Base-by-base conservation (phyloP, 108 stramenopile genomes). In the Pseudonitzschia multiseries region DNA sequence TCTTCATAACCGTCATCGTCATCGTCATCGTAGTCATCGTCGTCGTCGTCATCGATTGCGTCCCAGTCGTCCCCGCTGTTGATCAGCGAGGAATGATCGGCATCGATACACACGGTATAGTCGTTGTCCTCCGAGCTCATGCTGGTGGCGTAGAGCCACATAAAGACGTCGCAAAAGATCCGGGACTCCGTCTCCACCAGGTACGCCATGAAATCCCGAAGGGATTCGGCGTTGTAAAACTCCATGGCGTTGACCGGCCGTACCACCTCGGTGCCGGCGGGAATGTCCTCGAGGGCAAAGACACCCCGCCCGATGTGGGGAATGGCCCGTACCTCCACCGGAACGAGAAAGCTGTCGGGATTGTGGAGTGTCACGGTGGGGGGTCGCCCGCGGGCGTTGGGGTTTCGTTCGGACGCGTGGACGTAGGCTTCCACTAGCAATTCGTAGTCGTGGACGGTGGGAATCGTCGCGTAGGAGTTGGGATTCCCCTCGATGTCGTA, bases 381-480 rank as follows among this genome's bases (percentile, higher is more conserved):
- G n/a, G 32, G 32, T 4, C n/a, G 14, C 14, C 13, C 33, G 2
- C 29, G 0, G 17, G 26, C 20, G n/a, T 62, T 31, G 20, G 32
- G 32, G 6, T 33, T 40, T 20, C 4, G 13, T 5, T 40, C 14
- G n/a, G 15, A 36, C 27, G 61, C 61, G 10, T 62, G 40, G 12
- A n/a, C n/a, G 29, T 62, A 62, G 40, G 61, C 61, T 40, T 62
- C 61, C 8, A 62, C 33, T 20, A 62, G 18, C 8, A 62, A 32
- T 5, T 12, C 0, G 40, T 62, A 62, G 29, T 62, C 33, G n/a
- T 33, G 17, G 40, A 36, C 36, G 40, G 61, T 62, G 26, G 61
- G 61, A 8, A 62, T 59, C 26, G 26, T 27, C 15, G 24, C 9
- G 14, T 59, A 59, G 26, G 57, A 8, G 6, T 18, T 4, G 12